Base-by-base conservation (phyloP, 768 basidiomycete genomes). In the Naganishia vaughanmartiniae region DNA sequence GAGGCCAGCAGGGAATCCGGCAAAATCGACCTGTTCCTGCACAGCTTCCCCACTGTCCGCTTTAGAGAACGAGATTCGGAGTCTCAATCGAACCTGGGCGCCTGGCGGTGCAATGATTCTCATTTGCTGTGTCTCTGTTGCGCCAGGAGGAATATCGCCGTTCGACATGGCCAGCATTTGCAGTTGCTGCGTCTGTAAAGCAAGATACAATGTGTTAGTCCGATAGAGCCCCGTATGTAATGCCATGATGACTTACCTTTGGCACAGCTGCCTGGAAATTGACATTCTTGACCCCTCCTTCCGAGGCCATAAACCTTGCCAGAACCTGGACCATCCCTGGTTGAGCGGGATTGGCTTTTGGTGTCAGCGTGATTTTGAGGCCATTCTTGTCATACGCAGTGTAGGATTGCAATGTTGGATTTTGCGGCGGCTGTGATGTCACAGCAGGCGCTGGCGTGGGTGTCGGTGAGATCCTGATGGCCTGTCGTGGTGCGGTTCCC, bases 121-220 rank as follows among this genome's bases (percentile, higher is more conserved):
- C 90, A 99, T 90, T 79, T 95, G 92, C 79, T 98, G 96, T 12
- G 93, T 95, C 81, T 98, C 95, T 19, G 87, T 86, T 11, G 87
- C 83, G 0, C 93, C 92, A 0, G 91, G 89, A 39, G 82, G 83
- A 53, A 99, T 85, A 65, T 87, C 89, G 14, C 89, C 84, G 80
- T 89, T 93, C 6, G 93, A 93, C 90, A 98, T 97, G 7, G 95
- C 92, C 69, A 93, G 85, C 95, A 99, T 99, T 80, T 97, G 94
- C 68, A 99, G 81, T 79, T 96, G 93, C 82, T 96, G 94, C 0
- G 93, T 91, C 92, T 98, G 77, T 7, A 36, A 51, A 51, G n/a
- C 21, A 24, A 4, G 12, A 39, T 66, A 2, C 7, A 63, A 33
- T 53, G 14, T 0, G 46, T 58, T 36, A 48, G 33, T 24, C 31